phyloP scores from a whole-genome alignment of 1,284 basidiomycete species.

The Moesziomyces sp. region DNA sequence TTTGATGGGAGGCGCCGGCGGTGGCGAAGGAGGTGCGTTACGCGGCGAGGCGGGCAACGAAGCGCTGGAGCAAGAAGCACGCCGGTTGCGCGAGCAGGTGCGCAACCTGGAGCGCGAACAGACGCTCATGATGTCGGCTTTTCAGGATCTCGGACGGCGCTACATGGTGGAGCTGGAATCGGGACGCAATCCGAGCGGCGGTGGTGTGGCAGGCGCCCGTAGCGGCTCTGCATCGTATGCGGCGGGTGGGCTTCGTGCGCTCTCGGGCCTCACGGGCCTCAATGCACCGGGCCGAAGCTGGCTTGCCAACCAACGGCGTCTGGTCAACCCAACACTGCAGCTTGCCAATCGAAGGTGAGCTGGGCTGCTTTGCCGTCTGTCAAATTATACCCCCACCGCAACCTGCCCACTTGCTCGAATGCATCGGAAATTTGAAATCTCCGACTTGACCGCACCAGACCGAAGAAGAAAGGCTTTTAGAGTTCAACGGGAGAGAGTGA shows the following conservation, averaged over 20 bases:
- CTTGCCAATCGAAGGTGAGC: slow-evolving; percentile 24
- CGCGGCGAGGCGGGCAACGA: slow-evolving; percentile 23
- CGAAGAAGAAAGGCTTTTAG: too few species aligned
- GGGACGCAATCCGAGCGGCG: slow-evolving; percentile 40
- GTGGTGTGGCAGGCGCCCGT: slow-evolving; percentile 11
- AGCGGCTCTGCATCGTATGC: slow-evolving; percentile 23
- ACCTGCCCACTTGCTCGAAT: neutral
- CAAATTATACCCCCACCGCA: neutral
- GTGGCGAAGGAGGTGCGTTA: neutral
- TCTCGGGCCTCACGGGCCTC: slow-evolving; percentile 24
- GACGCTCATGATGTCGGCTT: slow-evolving; percentile 50
- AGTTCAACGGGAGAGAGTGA: neutral
- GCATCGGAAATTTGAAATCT: slow-evolving; percentile 1
- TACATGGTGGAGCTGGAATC: slow-evolving; percentile 51
- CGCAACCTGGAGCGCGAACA: slow-evolving; percentile 43
- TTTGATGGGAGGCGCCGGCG: slow-evolving; percentile 12
- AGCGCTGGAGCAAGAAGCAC: slow-evolving; percentile 27
- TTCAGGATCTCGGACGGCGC: slow-evolving; percentile 41
- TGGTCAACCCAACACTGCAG: slow-evolving; percentile 39
- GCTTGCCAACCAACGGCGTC: slow-evolving; percentile 26
- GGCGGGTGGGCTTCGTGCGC: slow-evolving; percentile 35
- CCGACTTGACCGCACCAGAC: too few species aligned
- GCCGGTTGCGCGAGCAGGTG: slow-evolving; percentile 30
- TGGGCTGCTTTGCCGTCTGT: neutral
- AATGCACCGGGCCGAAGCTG: slow-evolving; percentile 36